Conservation (phyloP, 306 rosid species). For the Rubus idaeus region DNA sequence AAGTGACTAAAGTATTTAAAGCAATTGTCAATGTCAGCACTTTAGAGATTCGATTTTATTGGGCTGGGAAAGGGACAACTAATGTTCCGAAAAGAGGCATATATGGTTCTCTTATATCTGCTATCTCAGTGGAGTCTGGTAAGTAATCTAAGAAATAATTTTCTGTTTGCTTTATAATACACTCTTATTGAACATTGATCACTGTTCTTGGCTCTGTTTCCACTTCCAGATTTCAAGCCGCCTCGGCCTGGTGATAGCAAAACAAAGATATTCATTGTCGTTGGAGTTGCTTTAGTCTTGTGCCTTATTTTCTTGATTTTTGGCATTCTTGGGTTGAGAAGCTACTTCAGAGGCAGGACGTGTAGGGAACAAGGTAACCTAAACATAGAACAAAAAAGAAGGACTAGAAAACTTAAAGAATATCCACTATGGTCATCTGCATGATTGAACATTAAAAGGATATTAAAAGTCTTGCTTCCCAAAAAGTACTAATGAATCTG, state of each 20-base stretch:
- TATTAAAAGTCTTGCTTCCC: too few relatives aligned
- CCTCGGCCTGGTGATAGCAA: constrained; percentile 14
- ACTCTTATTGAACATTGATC: neutral
- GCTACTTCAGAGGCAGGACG: neutral
- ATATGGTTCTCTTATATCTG: constrained; percentile 67
- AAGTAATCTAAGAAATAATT: constrained; percentile 17
- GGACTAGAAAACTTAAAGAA: neutral
- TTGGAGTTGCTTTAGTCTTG: constrained; percentile 6
- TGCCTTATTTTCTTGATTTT: constrained; percentile 1
- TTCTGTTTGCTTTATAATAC: neutral
- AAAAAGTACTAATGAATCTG: too few relatives aligned
- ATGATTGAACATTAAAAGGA: too few relatives aligned
- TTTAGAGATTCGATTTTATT: constrained; percentile 52
- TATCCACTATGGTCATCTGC: neutral
- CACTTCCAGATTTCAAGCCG: constrained; percentile 23
- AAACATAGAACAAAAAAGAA: neutral
- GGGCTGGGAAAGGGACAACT: constrained; percentile 67
- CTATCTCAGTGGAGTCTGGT: constrained; percentile 59
- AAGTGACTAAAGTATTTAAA: constrained; percentile 26
- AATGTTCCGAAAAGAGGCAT: constrained; percentile 40
- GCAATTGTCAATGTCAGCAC: constrained; percentile 34
- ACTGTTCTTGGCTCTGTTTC: neutral
- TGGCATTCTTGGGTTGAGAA: constrained; percentile 23
- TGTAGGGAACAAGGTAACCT: constrained; percentile 27
- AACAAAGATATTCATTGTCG: neutral